These are phyloP conservation scores for Monilinia fructicola DNA, from an alignment of 2,329 filamentous ascomycete species.

Conservation along the genomic window DNA sequence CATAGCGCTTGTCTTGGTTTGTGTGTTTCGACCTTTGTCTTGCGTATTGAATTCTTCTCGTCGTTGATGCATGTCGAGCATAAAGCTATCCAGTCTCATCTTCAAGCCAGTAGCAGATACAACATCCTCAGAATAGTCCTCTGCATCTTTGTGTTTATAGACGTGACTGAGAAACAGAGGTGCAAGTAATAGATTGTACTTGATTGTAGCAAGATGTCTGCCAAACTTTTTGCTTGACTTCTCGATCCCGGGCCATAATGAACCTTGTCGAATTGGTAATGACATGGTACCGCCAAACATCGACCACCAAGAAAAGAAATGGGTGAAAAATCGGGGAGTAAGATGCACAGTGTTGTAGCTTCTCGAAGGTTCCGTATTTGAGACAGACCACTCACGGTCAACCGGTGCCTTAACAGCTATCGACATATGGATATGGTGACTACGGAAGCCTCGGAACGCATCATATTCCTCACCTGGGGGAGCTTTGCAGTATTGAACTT, in stretches of 20 bases:
- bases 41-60: conserved; percentile 87
- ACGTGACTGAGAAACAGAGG: conserved; percentile 94
- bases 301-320: conserved; percentile 98
- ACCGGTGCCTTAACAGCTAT: conserved; percentile 85
- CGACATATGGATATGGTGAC: conserved; percentile 93
- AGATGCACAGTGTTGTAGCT: conserved; percentile 98
- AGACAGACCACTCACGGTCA: conserved; percentile 80
- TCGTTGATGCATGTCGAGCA: conserved; percentile 92
- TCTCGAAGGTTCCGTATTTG: conserved; percentile 71
- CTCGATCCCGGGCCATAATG: conserved; percentile 85
- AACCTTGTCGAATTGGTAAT: conserved; percentile 87
- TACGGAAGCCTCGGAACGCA: conserved; percentile 94
- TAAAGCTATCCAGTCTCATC: conserved; percentile 92
- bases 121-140: conserved; percentile 74
- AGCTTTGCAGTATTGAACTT: conserved; percentile 69
- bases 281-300: conserved; percentile 95
- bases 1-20: conserved; percentile 85
- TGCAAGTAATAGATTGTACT: conserved; percentile 90
- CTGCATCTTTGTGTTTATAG: conserved; percentile 96
- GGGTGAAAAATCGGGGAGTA: conserved; percentile 93
- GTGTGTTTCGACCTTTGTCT: conserved; percentile 71
- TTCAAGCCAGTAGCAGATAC: conserved; percentile 96
- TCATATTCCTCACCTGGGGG: conserved; percentile 67
- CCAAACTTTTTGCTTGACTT: conserved; percentile 99
- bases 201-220: conserved; percentile 94